Base-by-base conservation (phyloP, 148 eudicot genomes). In the Chenopodium album region DNA sequence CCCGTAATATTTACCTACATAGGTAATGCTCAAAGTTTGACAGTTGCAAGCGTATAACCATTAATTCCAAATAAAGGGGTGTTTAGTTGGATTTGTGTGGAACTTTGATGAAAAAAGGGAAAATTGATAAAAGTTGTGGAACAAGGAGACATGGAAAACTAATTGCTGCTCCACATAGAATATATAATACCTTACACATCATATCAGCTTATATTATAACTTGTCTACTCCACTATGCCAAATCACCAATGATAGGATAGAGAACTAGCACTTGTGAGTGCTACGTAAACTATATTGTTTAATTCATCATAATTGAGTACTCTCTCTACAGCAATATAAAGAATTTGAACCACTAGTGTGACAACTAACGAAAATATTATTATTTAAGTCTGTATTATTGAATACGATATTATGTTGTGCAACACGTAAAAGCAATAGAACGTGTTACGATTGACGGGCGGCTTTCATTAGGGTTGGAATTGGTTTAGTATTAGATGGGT, bases 171-270 rank as follows among this genome's bases (percentile, higher is more conserved):
- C 31, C 80, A 78, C 73, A 62, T 46, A 19, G 5, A 29, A 48
- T 62, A 22, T 62, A 22, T 67, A 78, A 26, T 48, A 67, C 66
- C 50, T 29, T 78, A 10, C 73, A 73, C 56, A 19, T 78, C 47
- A 69, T 4, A 78, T 78, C 65, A 69, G 65, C 46, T 54, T 28
- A 19, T 56, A n/a, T 71, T 19, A 34, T 41, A 41, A 41, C 12
- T 34, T 34, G 28, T 41, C 74, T 41, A 34, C 11, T 34, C 13
- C 44, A 32, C 44, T 16, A 68, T 31, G 16, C 48, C 50, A 41
- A 22, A 37, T 20, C 11, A 2, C 75, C 75, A 44, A 72, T 72
- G 26, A 72, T 72, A 48, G 75, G 75, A 14, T 71, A 8, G 50
- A 37, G 4, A 1, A 62, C 28, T 62, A 56, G 14, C 28, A 71